Evolutionary conservation across 352 stramenopile species (phyloP).

Genomic region (Globisporangium iwayamae): DNA sequence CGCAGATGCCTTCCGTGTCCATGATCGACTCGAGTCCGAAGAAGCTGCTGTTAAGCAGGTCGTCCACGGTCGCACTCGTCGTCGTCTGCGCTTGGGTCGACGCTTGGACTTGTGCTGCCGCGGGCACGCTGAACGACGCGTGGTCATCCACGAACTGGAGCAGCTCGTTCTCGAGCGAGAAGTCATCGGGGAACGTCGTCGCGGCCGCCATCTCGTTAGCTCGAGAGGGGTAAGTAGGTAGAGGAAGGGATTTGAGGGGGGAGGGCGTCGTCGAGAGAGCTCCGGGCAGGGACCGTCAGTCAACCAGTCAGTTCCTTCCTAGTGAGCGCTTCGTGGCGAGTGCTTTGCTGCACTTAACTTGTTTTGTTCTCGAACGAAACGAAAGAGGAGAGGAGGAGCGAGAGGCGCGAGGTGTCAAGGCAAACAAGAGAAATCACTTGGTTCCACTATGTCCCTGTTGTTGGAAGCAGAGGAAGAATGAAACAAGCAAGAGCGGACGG

Average conservation of each 20-base stretch:
- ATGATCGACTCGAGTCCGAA: conserved; percentile 17
- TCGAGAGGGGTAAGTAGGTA: not conserved
- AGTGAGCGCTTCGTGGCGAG: not conserved
- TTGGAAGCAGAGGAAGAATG: not conserved
- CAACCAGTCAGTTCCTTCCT: not conserved
- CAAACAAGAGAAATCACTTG: not conserved
- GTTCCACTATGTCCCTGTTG: not conserved
- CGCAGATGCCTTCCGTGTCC: not conserved
- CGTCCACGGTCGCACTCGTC: conserved; percentile 21
- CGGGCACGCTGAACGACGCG: conserved; percentile 1
- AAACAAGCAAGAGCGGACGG: no score
- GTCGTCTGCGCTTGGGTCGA: not conserved
- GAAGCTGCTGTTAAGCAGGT: conserved; percentile 23
- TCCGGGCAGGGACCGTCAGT: not conserved
- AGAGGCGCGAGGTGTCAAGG: not conserved
- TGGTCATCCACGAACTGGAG: conserved; percentile 36
- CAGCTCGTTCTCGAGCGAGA: conserved; percentile 31
- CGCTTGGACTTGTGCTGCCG: not conserved
- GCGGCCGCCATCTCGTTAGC: conserved; percentile 15
- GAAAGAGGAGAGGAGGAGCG: not conserved
- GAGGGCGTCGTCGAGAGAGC: not conserved
- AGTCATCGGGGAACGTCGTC: conserved; percentile 24
- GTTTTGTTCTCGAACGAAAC: conserved; percentile 15
- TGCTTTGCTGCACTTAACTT: not conserved
- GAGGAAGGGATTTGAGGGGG: not conserved